Base-by-base conservation (phyloP, 108 stramenopile species). In the Fragilariopsis cylindrus region DNA sequence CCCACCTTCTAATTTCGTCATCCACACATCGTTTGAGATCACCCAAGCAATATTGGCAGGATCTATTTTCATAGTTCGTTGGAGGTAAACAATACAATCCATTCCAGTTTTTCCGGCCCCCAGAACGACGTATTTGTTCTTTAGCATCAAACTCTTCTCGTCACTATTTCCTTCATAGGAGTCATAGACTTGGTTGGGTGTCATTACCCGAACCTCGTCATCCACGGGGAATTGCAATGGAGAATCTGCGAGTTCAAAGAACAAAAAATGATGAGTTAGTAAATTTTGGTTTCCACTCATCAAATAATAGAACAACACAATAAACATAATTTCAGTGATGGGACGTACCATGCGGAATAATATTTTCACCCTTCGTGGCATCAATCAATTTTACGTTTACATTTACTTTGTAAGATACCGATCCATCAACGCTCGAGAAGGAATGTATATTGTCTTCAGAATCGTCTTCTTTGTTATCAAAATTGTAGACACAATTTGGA, bases 21-120 rank as follows among this genome's bases (percentile, higher is more conserved):
- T 79, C 78, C 78, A 79, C 3, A 72, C 74, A 42, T 79, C 78
- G n/a, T 75, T 74, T 48, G 78, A 65, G 46, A 75, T 44, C 46
- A 79, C 69, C 78, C 78, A 79, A 12, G 62, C 47, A 62, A 79
- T 79, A 49, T 73, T 19, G 19, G 9, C 12, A 3, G 78, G 73
- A 16, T 48, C 5, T 3, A 79, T 65, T 4, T 74, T 79, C 62
- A 65, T 72, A 0, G 65, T 56, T 45, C 48, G 69, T 56, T 76
- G 76, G 5, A 76, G 57, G 43, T 49, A 76, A 13, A 67, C 65
- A 4, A 76, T 45, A 7, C 68, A 50, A 49, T 76, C 76, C 69
- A 76, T 71, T 30, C 53, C 76, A 44, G 76, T 76, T 58, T 76
- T 76, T 15, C 76, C 76, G 60, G 30, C 15, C n/a, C 76, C 76